Percentiles rank a stretch among this genome's conserved stretches.
phyloP scores from a whole-genome alignment of 192 early-diverging fungal species.

The Mortierella antarctica region DNA sequence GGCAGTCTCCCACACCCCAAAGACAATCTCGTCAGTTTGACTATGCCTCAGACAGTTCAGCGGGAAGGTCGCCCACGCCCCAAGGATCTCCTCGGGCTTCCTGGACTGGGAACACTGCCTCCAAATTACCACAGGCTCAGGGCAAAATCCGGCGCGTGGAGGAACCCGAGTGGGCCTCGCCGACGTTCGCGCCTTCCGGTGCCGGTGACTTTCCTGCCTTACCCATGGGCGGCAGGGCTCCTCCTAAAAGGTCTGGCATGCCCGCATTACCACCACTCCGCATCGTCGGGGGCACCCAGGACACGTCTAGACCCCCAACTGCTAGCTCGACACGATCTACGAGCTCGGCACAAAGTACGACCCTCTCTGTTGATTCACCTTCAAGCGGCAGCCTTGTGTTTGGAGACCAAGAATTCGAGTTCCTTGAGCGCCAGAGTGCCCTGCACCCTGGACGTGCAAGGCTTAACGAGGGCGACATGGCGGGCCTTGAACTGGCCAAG shows the following conservation, averaged over 20 bases:
- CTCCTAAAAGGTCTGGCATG: constrained; percentile 9
- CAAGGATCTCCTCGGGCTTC: background rate
- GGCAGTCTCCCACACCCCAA: no score
- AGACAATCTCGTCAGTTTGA: no score
- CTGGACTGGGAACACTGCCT: no score
- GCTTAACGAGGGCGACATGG: constrained; percentile 5
- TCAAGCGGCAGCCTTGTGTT: constrained; percentile 5
- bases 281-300: background rate
- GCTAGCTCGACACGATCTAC: background rate
- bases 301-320: no score
- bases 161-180: constrained; percentile 28
- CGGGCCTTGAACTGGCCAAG: background rate
- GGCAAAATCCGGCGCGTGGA: background rate
- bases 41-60: no score
- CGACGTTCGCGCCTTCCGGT: constrained; percentile 4
- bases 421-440: background rate
- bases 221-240: background rate
- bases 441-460: background rate
- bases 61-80: no score
- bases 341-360: background rate
- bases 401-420: constrained; percentile 26
- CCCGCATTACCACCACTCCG: constrained; percentile 9
- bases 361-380: no score
- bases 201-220: constrained; percentile 32
- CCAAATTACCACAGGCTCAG: background rate